A percentile compares a stretch with the other conserved stretches of the same genome.
These are phyloP conservation scores for Pleurotus salmoneostramineus DNA, from an alignment of 768 basidiomycete genomes.

Conservation along the genomic window DNA sequence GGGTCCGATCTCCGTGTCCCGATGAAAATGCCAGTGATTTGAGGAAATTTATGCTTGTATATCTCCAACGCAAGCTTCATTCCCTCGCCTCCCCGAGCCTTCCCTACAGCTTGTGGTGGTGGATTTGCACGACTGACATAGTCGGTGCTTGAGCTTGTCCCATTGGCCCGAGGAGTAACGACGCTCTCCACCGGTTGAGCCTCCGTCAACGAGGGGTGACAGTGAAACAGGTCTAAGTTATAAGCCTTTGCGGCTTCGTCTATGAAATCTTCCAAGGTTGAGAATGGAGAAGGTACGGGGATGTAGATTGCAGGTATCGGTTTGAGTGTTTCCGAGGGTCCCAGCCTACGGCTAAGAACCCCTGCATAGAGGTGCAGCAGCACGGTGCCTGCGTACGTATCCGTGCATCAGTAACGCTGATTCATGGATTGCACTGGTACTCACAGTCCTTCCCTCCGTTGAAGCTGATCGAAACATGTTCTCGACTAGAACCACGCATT, in stretches of 20 bases:
- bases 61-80: conserved; percentile 77
- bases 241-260: conserved; percentile 56
- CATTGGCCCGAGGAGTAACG: conserved; percentile 22
- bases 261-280: conserved; percentile 82
- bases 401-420: conserved; percentile 2
- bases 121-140: conserved; percentile 18
- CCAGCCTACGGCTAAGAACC: conserved; percentile 48
- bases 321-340: conserved; percentile 28
- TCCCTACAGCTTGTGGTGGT: conserved; percentile 38
- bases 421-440: conserved; percentile 19
- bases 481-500: conserved; percentile 39
- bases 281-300: conserved; percentile 85
- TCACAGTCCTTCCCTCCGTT: conserved; percentile 98
- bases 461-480: conserved; percentile 84
- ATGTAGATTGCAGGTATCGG: conserved; percentile 79
- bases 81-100: conserved; percentile 55
- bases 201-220: conserved; percentile 29
- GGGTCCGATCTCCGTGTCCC: conserved; percentile 91
- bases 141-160: conserved; percentile 11
- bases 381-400: conserved; percentile 73
- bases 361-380: conserved; percentile 86
- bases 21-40: conserved; percentile 79
- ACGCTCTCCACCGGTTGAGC: conserved; percentile 44
- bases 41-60: conserved; percentile 65
- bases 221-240: conserved; percentile 69